Conservation (phyloP, 2,329 filamentous ascomycete species). For the Xenosphaeropsis pyriputrescens region DNA sequence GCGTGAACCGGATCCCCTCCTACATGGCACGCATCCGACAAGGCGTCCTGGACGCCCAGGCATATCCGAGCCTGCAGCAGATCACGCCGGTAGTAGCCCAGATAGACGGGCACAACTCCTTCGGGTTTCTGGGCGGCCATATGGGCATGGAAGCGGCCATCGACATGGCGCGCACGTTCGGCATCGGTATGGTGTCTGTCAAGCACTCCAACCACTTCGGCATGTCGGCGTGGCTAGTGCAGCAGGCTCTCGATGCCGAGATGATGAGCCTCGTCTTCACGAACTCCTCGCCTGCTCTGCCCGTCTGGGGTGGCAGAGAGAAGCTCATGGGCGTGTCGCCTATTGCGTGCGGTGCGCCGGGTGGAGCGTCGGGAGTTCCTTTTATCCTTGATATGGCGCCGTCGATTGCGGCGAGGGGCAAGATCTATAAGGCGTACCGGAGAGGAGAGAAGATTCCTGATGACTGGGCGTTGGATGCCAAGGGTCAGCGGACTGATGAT, state of each 20-base stretch:
- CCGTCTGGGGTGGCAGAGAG: slow-evolving; percentile 18
- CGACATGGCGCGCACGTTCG: slow-evolving; percentile 44
- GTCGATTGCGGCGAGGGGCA: slow-evolving; percentile 53
- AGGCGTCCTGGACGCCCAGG: slow-evolving; percentile 48
- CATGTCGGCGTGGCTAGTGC: slow-evolving; percentile 70
- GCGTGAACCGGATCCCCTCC: slow-evolving; percentile 62
- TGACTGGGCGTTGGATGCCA: slow-evolving; percentile 62
- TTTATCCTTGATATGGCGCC: slow-evolving; percentile 71
- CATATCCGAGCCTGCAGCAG: slow-evolving; percentile 40
- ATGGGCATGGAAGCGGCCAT: slow-evolving; percentile 53
- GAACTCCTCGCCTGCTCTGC: slow-evolving; percentile 18
- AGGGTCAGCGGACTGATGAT: slow-evolving; percentile 57
- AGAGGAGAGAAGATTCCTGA: slow-evolving; percentile 53
- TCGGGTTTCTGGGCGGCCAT: slow-evolving; percentile 60
- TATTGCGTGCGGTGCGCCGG: slow-evolving; percentile 52
- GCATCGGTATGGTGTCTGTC: slow-evolving; percentile 63
- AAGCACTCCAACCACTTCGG: slow-evolving; percentile 73
- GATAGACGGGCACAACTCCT: slow-evolving; percentile 54
- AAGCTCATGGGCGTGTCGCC: slow-evolving; percentile 18
- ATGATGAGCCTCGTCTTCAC: slow-evolving; percentile 39
- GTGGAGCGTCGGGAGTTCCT: slow-evolving; percentile 33
- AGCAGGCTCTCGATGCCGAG: slow-evolving; percentile 57
- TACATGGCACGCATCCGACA: slow-evolving; percentile 62
- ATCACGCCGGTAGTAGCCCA: slow-evolving; percentile 58
- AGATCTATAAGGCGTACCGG: slow-evolving; percentile 55